Evolutionary conservation across 768 basidiomycete species (phyloP).

Genomic region (Boletus reticuloceps): DNA sequence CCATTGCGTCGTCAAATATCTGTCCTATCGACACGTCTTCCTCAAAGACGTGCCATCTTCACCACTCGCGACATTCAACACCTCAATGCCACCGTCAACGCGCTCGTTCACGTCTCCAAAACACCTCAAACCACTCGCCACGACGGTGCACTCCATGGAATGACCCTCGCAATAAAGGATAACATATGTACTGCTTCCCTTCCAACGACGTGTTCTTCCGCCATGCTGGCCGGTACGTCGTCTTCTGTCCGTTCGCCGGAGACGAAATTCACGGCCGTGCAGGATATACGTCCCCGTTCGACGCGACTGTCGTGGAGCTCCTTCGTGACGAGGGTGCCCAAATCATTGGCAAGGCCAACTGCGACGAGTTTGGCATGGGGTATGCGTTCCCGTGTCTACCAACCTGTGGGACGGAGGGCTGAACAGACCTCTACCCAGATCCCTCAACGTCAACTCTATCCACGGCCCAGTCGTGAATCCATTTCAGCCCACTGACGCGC

Average conservation of each 20-base stretch:
- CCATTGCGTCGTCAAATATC: neutral
- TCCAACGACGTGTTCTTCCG: slow-evolving; percentile 77
- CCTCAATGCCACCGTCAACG: slow-evolving; percentile 48
- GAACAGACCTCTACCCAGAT: slow-evolving; percentile 40
- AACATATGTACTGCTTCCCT: slow-evolving; percentile 72
- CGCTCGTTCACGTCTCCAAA: slow-evolving; percentile 42
- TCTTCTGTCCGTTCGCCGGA: neutral
- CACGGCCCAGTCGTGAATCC: slow-evolving; percentile 86
- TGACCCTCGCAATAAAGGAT: slow-evolving; percentile 77
- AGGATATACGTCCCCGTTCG: slow-evolving; percentile 80
- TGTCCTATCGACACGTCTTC: neutral
- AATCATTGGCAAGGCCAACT: slow-evolving; percentile 87
- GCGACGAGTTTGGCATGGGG: slow-evolving; percentile 99
- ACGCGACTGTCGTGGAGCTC: slow-evolving; percentile 77
- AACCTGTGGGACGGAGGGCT: neutral
- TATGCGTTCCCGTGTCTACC: slow-evolving; percentile 33
- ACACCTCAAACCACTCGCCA: neutral
- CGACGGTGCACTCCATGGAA: slow-evolving; percentile 35
- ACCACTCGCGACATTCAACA: slow-evolving; percentile 6
- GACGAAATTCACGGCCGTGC: neutral
- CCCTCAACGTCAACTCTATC: slow-evolving; percentile 68
- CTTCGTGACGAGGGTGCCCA: slow-evolving; percentile 61
- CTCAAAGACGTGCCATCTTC: slow-evolving; percentile 4
- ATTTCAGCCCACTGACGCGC: slow-evolving; percentile 31
- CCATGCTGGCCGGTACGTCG: slow-evolving; percentile 60